These are phyloP conservation scores for Pythium guiyangense DNA, from an alignment of 352 stramenopile genomes.

Conservation along the genomic window DNA sequence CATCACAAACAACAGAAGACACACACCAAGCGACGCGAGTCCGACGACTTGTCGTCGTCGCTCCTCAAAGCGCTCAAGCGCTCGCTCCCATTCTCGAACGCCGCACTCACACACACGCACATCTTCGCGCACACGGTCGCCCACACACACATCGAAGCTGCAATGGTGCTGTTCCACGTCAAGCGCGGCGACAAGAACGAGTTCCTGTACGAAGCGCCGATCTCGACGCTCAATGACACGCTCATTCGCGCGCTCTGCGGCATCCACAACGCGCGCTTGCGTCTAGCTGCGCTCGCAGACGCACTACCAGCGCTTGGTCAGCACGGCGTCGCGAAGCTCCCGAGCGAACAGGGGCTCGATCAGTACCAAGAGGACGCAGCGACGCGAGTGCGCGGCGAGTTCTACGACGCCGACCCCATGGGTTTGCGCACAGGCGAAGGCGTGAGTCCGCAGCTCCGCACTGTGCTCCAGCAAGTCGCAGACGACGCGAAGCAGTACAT, in stretches of 20 bases:
- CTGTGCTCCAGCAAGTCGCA: conserved; percentile 74
- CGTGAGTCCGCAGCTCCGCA: conserved; percentile 71
- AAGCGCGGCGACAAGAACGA: conserved; percentile 86
- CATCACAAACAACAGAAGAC: too few species aligned
- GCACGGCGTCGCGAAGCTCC: conserved; percentile 83
- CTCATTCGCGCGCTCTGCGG: conserved; percentile 82
- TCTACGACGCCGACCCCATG: conserved; percentile 85
- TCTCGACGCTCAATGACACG: conserved; percentile 69
- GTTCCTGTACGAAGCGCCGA: conserved; percentile 89
- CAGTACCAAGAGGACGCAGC: conserved; percentile 61
- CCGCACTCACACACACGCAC: not conserved
- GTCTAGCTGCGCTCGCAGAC: conserved; percentile 64
- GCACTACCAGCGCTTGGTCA: conserved; percentile 74
- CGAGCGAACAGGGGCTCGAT: conserved; percentile 85
- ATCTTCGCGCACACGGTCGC: not conserved
- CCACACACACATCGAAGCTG: not conserved
- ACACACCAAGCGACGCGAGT: not conserved
- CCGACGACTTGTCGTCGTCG: not conserved
- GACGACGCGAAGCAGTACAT: conserved; percentile 73
- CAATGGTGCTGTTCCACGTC: conserved; percentile 90
- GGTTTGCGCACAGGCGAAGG: conserved; percentile 87
- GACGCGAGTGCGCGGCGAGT: conserved; percentile 58
- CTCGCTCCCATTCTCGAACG: too few species aligned
- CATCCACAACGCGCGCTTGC: conserved; percentile 81
- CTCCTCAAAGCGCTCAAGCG: not conserved